phyloP scores from a whole-genome alignment of 768 basidiomycete genomes.

The Mycena albidolilacea region DNA sequence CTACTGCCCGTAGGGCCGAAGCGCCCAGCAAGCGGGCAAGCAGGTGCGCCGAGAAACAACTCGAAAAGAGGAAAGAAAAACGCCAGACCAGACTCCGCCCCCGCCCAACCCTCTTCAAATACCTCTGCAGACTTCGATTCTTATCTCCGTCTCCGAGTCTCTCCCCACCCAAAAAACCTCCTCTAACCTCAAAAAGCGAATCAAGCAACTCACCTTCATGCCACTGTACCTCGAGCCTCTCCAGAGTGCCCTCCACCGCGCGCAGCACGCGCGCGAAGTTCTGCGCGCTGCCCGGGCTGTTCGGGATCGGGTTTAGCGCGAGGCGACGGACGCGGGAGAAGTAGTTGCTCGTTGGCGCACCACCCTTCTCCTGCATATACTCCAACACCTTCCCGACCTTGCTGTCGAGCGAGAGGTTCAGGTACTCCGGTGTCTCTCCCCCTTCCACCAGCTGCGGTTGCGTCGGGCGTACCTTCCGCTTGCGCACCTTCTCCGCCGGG shows the following conservation, averaged over 20 bases:
- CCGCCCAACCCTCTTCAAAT: too few relatives aligned
- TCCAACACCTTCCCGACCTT: conserved; percentile 28
- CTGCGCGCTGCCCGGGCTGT: conserved; percentile 4
- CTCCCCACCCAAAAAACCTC: too few relatives aligned
- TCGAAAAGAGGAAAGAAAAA: too few relatives aligned
- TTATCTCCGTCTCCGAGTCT: too few relatives aligned
- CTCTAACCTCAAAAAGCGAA: too few relatives aligned
- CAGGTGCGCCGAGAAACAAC: too few relatives aligned
- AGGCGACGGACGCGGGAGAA: conserved; percentile 24
- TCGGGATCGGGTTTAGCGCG: conserved; percentile 31
- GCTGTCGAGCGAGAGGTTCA: conserved; percentile 31
- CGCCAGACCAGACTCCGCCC: too few relatives aligned
- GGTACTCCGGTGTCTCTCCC: conserved; percentile 2
- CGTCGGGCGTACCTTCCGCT: neutral
- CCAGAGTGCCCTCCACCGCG: conserved; percentile 27
- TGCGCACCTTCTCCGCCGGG: neutral
- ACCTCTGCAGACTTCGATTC: too few relatives aligned
- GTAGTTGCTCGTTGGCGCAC: too few relatives aligned
- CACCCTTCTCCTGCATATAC: too few relatives aligned
- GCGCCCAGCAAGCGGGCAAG: too few relatives aligned
- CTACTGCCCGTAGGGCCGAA: too few relatives aligned
- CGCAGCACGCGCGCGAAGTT: conserved; percentile 12
- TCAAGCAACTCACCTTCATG: conserved; percentile 23
- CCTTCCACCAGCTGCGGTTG: neutral
- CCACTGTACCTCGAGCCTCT: conserved; percentile 30